Percentiles rank a stretch among this genome's conserved stretches.
Evolutionary conservation across 192 early-diverging fungal species (phyloP).

Genomic region (Backusella luteola): DNA sequence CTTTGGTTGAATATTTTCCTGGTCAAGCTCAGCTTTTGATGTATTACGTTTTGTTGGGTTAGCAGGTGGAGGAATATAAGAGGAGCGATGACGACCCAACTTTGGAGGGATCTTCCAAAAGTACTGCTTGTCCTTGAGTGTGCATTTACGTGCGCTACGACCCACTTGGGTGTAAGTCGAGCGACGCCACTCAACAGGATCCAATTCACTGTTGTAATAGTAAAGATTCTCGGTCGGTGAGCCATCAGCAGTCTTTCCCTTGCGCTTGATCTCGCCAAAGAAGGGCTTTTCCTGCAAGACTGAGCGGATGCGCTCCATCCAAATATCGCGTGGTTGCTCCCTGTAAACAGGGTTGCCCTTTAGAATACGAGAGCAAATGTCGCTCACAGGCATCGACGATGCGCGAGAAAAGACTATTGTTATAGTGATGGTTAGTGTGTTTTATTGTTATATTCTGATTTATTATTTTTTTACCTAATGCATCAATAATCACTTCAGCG

Average conservation of each 20-base stretch:
- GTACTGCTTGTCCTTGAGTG: conserved; percentile 51
- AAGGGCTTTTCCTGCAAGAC: conserved; percentile 42
- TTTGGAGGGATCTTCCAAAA: conserved; percentile 60
- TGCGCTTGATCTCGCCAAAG: conserved; percentile 52
- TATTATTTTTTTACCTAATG: conserved; percentile 27
- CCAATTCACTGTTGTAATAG: conserved; percentile 52
- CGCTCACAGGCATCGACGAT: conserved; percentile 53
- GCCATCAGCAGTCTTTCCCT: conserved; percentile 55
- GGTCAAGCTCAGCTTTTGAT: not conserved
- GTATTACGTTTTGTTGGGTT: not conserved
- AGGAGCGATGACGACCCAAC: conserved; percentile 44
- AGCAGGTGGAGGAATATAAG: conserved; percentile 39
- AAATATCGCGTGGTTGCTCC: conserved; percentile 29
- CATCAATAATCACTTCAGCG: conserved; percentile 52
- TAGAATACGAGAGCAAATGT: conserved; percentile 49
- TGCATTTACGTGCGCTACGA: conserved; percentile 54
- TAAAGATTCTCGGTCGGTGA: conserved; percentile 52
- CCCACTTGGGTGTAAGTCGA: conserved; percentile 48
- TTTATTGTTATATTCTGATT: not conserved
- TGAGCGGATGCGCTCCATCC: conserved; percentile 37
- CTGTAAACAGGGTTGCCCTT: conserved; percentile 40
- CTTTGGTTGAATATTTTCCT: conserved; percentile 12
- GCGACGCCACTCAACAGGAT: conserved; percentile 54
- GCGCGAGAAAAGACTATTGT: conserved; percentile 46
- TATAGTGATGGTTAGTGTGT: not conserved